Evolutionary conservation across 2,329 filamentous ascomycete genomes (phyloP).

Genomic region (Microcera coccophila): DNA sequence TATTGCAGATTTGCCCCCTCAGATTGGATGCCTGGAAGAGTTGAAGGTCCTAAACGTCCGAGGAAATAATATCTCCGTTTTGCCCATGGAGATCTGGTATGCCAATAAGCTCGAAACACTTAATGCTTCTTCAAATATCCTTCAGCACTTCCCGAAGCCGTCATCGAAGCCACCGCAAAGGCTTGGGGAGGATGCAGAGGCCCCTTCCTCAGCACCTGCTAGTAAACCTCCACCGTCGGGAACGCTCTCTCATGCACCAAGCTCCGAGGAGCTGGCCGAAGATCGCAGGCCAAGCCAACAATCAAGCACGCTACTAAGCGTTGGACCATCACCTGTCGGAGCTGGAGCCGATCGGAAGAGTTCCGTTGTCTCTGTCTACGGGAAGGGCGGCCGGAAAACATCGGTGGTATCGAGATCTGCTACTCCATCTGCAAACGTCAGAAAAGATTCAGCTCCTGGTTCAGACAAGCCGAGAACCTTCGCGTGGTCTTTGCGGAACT

Average conservation of each 20-base stretch:
- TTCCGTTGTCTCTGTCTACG: constrained; percentile 77
- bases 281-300: constrained; percentile 77
- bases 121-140: constrained; percentile 91
- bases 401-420: constrained; percentile 71
- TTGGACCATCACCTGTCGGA: constrained; percentile 67
- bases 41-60: constrained; percentile 82
- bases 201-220: constrained; percentile 34
- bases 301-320: constrained; percentile 70
- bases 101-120: constrained; percentile 84
- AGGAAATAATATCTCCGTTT: constrained; percentile 85
- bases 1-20: constrained; percentile 74
- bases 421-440: constrained; percentile 49
- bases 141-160: constrained; percentile 87
- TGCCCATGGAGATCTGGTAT: constrained; percentile 96
- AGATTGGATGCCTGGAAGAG: constrained; percentile 84
- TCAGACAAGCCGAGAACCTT: constrained; percentile 81
- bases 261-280: constrained; percentile 71
- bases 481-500: constrained; percentile 74
- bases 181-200: constrained; percentile 46
- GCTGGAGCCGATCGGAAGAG: constrained; percentile 64
- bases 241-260: constrained; percentile 58
- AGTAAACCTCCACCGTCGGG: constrained; percentile 40
- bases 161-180: constrained; percentile 64
- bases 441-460: constrained; percentile 88
- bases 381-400: constrained; percentile 76